Evolutionary conservation across 1,284 basidiomycete species (phyloP), one percentile per base, ranked within the genome.

Genomic region (Boletus austroedulis): DNA sequence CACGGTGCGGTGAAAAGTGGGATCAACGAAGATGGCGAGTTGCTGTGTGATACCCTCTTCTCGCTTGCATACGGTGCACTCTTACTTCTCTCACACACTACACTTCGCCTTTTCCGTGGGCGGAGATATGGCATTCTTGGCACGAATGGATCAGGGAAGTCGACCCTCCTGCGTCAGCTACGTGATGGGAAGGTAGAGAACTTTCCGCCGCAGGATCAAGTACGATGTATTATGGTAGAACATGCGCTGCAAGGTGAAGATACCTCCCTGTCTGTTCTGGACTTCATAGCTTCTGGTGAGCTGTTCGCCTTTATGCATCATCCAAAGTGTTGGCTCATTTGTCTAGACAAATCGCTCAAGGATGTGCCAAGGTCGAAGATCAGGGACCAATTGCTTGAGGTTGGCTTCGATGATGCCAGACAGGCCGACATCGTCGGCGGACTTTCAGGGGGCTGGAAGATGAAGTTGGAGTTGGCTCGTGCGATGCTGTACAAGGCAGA

Each of bases 361-460:
- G 72, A 77, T 63, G 77, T 89, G 48, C 75, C 84, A 23, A 82
- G 85, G 56, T 77, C 82, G 46, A 89, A 89, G 76, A 90, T 97
- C 67, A 80, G 85, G 55, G 82, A 82, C 32, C 92, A 94, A 73
- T 81, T 98, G 19, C 67, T 82, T 19, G 92, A 92, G 66, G 93
- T 97, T 60, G 96, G 97, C 49, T 99, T 99, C 72, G 90, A 95
- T 66, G 90, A 93, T 62, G 84, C 82, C 58, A 84, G 94, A 62
- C 95, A 98, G 76, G 75, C 82, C 43, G 91, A 96, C 70, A 79
- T 86, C 46, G 95, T 98, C 60, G 92, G 90, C 50, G 91, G 93
- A 55, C 80, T 98, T 59, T 98, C 95, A 23, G 97, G 97, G 74
- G 96, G 97, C 53, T 99, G 96, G 96, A 99, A 99, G 82, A 99